Evolutionary conservation across 495 filamentous ascomycete genomes (phyloP).

Genomic region (Tuber aestivum): DNA sequence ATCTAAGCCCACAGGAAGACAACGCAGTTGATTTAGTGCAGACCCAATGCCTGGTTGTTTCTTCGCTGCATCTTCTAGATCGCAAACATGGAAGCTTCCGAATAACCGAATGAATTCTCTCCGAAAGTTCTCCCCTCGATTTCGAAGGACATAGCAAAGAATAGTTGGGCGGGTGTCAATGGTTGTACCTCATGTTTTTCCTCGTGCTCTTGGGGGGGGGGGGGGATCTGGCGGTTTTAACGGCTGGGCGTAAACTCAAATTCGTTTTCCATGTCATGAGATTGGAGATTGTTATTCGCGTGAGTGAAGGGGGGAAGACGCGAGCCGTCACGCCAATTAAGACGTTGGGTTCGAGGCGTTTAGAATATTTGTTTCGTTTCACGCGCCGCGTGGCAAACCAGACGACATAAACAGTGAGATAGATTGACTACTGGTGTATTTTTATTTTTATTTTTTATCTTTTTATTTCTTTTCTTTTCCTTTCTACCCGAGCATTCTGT

Average conservation of each 20-base stretch:
- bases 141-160: not conserved
- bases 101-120: not conserved
- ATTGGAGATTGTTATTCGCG: not conserved
- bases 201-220: not conserved
- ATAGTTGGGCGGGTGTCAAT: not conserved
- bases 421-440: not conserved
- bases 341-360: not conserved
- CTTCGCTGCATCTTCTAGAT: not conserved
- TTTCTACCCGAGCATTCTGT: not conserved
- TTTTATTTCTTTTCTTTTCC: too few relatives aligned
- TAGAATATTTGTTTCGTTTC: not conserved
- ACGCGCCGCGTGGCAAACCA: not conserved
- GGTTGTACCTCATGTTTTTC: not conserved
- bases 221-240: not conserved
- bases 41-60: not conserved
- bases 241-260: not conserved
- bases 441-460: too few relatives aligned
- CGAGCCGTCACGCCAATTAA: not conserved
- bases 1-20: not conserved
- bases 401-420: not conserved
- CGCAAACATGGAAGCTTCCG: not conserved
- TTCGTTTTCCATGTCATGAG: not conserved
- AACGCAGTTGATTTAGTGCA: not conserved
- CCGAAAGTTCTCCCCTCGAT: not conserved
- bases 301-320: not conserved